Base-by-base conservation (phyloP, 2,329 filamentous ascomycete genomes). In the Scleromitrula shiraiana region DNA sequence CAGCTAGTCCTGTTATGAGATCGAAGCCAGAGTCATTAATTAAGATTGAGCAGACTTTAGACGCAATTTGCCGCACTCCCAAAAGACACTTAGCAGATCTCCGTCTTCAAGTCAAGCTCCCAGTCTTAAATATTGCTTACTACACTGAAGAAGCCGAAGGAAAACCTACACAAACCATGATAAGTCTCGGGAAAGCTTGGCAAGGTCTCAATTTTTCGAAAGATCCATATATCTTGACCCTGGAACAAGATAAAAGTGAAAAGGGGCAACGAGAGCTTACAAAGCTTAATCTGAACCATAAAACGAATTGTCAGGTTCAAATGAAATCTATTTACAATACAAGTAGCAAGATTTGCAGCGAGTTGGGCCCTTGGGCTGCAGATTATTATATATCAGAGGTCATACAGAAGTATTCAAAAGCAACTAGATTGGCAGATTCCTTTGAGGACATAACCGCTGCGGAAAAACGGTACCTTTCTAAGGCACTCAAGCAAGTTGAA, bases 351-450 rank as follows among this genome's bases (percentile, higher is more conserved):
- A 70, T 69, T 19, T 55, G 62, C 3, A 23, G 15, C 4, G 74
- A 84, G 38, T 70, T 89, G 4, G 86, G 86, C 0, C 55, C 69
- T 1, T 90, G 83, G 82, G 83, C 83, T 1, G 75, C 76, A 0
- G 81, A 89, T 41, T 75, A 74, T 41, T 89, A 82, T 59, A 75
- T 89, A 8, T 60, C 66, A 47, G 50, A 64, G 23, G 53, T 65
- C 33, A 61, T 70, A 14, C 61, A 70, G n/a, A 65, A 65, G 1
- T 74, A 83, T 52, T 70, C 73, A 1, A 42, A 65, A 63, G 2
- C 74, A 73, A 2, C 69, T 60, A n/a, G 38, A 5, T 53, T 57
- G 19, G 52, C 56, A 9, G 59, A 66, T 49, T 50, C 61, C 10
- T 59, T 69, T 1, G 74, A 72, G 67, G 65, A 68, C 2, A 62